Percentiles rank a stretch among this genome's conserved stretches.
These are phyloP conservation scores for Scutellaria barbata DNA, from an alignment of 257 asterid genomes.

Conservation along the genomic window DNA sequence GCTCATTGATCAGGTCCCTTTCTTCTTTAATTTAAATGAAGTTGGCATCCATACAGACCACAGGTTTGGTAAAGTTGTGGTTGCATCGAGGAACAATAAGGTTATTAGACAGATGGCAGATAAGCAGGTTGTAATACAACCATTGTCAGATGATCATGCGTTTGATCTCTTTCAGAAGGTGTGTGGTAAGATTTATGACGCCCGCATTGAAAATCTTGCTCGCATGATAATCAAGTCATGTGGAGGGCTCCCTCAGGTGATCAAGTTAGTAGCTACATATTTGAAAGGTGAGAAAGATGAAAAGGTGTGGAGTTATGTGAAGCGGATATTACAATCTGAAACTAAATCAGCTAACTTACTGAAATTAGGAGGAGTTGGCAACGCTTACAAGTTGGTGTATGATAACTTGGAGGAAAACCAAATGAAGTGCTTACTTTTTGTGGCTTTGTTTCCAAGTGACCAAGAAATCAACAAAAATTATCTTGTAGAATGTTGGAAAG, in stretches of 20 bases:
- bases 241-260: slow-evolving; percentile 34
- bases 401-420: slow-evolving; percentile 8
- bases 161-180: not conserved
- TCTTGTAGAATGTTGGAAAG: slow-evolving; percentile 31
- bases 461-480: slow-evolving; percentile 20
- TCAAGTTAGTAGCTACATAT: slow-evolving; percentile 30
- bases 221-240: slow-evolving; percentile 21
- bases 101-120: slow-evolving; percentile 1
- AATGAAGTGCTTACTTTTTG: slow-evolving; percentile 28
- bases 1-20: slow-evolving; percentile 30
- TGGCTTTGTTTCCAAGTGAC: slow-evolving; percentile 26
- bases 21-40: not conserved
- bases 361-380: not conserved
- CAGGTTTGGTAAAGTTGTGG: slow-evolving; percentile 26
- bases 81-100: slow-evolving; percentile 14
- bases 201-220: not conserved
- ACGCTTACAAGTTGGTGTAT: slow-evolving; percentile 17
- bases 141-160: not conserved
- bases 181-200: not conserved
- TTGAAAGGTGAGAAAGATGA: slow-evolving; percentile 25
- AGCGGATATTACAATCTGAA: not conserved
- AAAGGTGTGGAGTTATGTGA: not conserved
- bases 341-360: not conserved
- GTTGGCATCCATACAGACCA: slow-evolving; percentile 21
- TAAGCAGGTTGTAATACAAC: not conserved